These are phyloP conservation scores for Plantago lanceolata DNA, from an alignment of 305 asterid genomes.

Conservation along the genomic window DNA sequence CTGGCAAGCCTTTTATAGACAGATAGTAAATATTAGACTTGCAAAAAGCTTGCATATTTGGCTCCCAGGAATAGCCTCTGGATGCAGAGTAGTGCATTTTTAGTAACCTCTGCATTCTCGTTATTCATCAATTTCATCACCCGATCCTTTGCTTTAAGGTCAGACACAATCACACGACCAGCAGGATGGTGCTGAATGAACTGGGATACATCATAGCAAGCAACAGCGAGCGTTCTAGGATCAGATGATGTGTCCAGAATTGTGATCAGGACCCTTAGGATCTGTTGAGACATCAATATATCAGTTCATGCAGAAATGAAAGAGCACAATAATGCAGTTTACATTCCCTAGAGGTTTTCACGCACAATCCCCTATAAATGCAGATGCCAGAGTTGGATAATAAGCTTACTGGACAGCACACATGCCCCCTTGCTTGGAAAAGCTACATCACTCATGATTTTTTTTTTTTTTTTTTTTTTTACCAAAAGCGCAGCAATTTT, in stretches of 20 bases:
- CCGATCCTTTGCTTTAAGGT: slow-evolving; percentile 92
- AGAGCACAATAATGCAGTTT: too few species aligned
- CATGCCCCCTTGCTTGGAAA: too few species aligned
- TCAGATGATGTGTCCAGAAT: slow-evolving; percentile 79
- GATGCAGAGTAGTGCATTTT: slow-evolving; percentile 86
- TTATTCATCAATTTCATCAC: slow-evolving; percentile 97
- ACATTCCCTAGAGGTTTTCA: background rate
- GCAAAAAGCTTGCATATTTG: slow-evolving; percentile 94
- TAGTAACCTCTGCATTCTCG: slow-evolving; percentile 80
- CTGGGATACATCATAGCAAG: slow-evolving; percentile 87
- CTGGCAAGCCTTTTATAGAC: background rate
- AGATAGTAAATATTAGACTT: slow-evolving; percentile 36
- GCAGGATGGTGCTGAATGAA: slow-evolving; percentile 89
- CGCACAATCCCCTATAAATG: too few species aligned
- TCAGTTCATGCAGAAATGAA: slow-evolving; percentile 16
- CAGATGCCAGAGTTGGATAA: too few species aligned
- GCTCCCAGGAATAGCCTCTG: slow-evolving; percentile 95
- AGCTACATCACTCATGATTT: too few species aligned
- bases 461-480: too few species aligned
- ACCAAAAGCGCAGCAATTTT: too few species aligned
- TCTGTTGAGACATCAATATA: slow-evolving; percentile 36
- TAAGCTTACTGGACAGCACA: too few species aligned
- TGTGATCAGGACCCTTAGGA: slow-evolving; percentile 76
- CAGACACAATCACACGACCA: slow-evolving; percentile 72
- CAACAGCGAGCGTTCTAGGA: slow-evolving; percentile 82